These are phyloP conservation scores for Phytopythium kandeliae DNA, from an alignment of 352 stramenopile genomes.

Conservation along the genomic window DNA sequence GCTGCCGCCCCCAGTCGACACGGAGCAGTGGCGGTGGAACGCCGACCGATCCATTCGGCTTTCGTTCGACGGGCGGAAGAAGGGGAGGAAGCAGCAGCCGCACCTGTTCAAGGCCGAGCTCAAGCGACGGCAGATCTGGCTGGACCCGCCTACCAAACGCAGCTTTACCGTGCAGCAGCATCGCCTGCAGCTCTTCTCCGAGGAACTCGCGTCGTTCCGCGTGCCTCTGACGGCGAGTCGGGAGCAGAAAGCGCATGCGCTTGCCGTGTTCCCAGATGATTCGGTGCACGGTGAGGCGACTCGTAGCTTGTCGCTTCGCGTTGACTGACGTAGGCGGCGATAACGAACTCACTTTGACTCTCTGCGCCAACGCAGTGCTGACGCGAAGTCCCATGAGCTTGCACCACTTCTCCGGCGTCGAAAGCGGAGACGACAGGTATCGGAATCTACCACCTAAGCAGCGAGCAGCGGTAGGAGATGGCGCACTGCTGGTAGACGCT, in stretches of 20 bases:
- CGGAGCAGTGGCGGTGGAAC: conserved; percentile 18
- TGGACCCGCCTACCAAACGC: conserved; percentile 54
- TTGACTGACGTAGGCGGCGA: too few species aligned
- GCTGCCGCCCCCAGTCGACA: conserved; percentile 18
- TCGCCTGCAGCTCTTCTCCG: conserved; percentile 48
- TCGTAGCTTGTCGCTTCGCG: too few species aligned
- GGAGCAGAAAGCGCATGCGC: conserved; percentile 45
- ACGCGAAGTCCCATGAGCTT: conserved; percentile 47
- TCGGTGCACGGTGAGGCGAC: conserved; percentile 63
- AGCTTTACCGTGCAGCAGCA: conserved; percentile 53
- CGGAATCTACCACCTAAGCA: neutral
- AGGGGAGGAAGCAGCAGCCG: conserved; percentile 12
- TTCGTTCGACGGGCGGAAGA: conserved; percentile 10
- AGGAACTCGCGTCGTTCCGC: conserved; percentile 60
- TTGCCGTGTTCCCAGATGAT: conserved; percentile 50
- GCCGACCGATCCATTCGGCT: conserved; percentile 9
- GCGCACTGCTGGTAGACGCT: neutral
- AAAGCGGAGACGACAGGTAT: conserved; percentile 27
- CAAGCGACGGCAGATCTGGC: conserved; percentile 43
- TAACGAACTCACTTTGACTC: too few species aligned
- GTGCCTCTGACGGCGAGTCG: conserved; percentile 52
- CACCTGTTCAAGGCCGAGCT: conserved; percentile 27
- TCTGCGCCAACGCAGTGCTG: conserved; percentile 25
- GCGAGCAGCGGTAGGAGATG: too few species aligned
- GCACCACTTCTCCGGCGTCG: conserved; percentile 54